These are phyloP conservation scores for Aegilops umbellulata DNA, from an alignment of 176 grass and related monocot genomes.

Conservation along the genomic window DNA sequence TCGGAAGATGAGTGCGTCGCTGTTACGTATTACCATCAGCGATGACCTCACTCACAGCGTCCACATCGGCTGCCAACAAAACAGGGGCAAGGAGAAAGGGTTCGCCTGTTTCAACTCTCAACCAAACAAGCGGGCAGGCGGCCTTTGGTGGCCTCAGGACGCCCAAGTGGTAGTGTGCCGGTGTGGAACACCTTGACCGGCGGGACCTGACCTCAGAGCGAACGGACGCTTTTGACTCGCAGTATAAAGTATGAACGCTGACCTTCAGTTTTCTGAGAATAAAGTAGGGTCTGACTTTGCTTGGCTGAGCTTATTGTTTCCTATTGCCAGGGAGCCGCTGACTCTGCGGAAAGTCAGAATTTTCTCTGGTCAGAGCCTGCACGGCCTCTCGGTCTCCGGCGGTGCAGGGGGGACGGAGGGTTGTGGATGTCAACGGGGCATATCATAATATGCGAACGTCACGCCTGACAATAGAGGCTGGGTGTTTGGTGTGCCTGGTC, in stretches of 20 bases:
- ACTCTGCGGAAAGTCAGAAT: neutral
- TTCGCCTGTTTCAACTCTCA: neutral
- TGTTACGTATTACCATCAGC: neutral
- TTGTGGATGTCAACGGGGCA: neutral
- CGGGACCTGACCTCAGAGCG: neutral
- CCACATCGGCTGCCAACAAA: neutral
- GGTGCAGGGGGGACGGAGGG: neutral
- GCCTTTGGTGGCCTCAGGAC: neutral
- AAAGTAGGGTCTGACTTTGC: neutral
- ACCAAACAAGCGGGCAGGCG: too few relatives aligned
- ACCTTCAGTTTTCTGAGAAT: neutral
- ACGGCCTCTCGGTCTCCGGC: too few relatives aligned
- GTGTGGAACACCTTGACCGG: neutral
- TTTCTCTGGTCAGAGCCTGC: neutral
- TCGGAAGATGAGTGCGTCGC: neutral
- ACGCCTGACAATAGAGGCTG: neutral
- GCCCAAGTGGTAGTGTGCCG: neutral
- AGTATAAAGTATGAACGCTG: neutral
- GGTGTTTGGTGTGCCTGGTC: neutral
- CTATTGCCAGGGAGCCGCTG: neutral
- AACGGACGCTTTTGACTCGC: neutral
- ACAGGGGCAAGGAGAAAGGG: neutral
- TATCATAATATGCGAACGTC: too few relatives aligned
- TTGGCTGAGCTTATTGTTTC: neutral
- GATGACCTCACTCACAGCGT: neutral